These are phyloP conservation scores for Rhizopogon vulgaris DNA, from an alignment of 768 basidiomycete genomes.

Conservation along the genomic window DNA sequence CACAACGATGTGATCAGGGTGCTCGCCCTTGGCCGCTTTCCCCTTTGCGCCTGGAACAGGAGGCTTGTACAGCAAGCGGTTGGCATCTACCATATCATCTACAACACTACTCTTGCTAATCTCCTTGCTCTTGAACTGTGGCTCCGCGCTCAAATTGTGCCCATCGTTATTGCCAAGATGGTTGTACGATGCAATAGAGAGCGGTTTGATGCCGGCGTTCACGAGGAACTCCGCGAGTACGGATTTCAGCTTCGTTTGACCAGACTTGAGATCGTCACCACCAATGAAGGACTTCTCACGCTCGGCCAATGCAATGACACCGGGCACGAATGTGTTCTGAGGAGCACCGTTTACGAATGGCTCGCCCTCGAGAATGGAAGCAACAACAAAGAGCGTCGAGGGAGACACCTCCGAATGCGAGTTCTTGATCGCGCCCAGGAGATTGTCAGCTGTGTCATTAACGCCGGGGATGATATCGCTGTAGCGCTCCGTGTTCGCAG, in stretches of 20 bases:
- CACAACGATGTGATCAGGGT: constrained; percentile 94
- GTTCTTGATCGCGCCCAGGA: constrained; percentile 73
- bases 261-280: constrained; percentile 96
- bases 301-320: constrained; percentile 90
- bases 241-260: constrained; percentile 95
- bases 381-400: constrained; percentile 92
- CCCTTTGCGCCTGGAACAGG: constrained; percentile 50
- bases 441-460: constrained; percentile 88
- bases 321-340: constrained; percentile 98
- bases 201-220: constrained; percentile 96
- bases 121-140: constrained; percentile 97
- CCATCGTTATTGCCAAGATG: constrained; percentile 99
- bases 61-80: constrained; percentile 85
- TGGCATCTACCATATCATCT: constrained; percentile 96
- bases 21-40: constrained; percentile 78
- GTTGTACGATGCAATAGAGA: constrained; percentile 97
- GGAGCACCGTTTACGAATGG: constrained; percentile 98
- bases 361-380: constrained; percentile 89
- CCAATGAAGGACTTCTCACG: constrained; percentile 87
- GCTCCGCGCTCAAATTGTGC: constrained; percentile 81
- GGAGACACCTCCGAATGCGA: constrained; percentile 96
- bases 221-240: constrained; percentile 98
- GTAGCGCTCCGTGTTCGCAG: constrained; percentile 98
- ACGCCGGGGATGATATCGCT: constrained; percentile 90
- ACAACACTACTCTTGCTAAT: constrained; percentile 96